Base-by-base conservation (phyloP, 2,329 filamentous ascomycete species). In the Erysiphe pulchra region DNA sequence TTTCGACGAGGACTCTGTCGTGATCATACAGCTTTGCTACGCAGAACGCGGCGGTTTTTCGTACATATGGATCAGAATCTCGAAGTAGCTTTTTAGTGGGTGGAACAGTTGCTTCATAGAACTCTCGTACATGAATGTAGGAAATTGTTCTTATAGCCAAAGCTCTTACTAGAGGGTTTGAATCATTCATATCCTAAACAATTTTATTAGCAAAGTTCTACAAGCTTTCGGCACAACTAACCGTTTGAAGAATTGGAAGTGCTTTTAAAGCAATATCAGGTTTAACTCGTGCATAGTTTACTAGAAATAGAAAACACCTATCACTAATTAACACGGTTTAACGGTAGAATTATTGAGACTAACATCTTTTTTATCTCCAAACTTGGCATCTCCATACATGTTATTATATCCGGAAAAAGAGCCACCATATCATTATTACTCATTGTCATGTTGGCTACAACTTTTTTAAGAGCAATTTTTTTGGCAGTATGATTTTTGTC, bases 401-500 rank as follows among this genome's bases (percentile, higher is more conserved):
- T 98, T 52, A 98, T 68, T 31, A 98, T 90, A 60, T 98, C 90
- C 1, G 90, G 90, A 61, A 98, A 98, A 51, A 98, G 68, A 47
- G 86, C 82, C 46, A 90, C 98, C 49, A 98, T 90, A 65, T 98
- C 90, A 63, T 98, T 98, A 61, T 98, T 98, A 73, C 87, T 95
- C 90, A 98, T 98, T 52, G 90, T 98, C 90, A 98, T 98, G 61
- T 98, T 98, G 60, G 90, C 90, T 55, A 98, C 90, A 54, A 98
- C 95, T 71, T 94, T 94, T 72, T 98, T 98, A 51, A 98, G 71
- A 11, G 90, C 86, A 59, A 94, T 92, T 73, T 95, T 95, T 70
- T 95, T 98, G 53, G 76, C 75, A 40, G 79, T 73, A 64, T 84
- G 80, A 65, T 92, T 93, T 72, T 94, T 95, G 67, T 98, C 90